Evolutionary conservation across 2,329 filamentous ascomycete species (phyloP).

Genomic region (Pestalotiopsis sp.): DNA sequence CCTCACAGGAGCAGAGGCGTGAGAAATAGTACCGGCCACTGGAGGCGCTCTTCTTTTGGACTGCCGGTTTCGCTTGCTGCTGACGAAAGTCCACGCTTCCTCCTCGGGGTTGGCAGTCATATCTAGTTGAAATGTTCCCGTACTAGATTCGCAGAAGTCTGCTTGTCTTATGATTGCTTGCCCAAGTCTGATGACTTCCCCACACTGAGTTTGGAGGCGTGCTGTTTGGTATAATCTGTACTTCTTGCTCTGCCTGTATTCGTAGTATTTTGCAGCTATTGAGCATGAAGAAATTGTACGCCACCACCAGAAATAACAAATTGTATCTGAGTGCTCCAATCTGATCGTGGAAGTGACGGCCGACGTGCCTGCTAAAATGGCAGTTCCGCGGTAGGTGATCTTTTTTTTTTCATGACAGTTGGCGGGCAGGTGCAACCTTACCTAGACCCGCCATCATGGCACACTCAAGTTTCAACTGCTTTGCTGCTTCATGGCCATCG

Average conservation of each 20-base stretch:
- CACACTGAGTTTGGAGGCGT: no score
- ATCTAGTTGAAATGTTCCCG: not conserved
- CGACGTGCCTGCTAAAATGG: not conserved
- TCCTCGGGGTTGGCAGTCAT: not conserved
- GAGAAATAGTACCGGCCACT: not conserved
- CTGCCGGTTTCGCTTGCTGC: slow-evolving; percentile 1
- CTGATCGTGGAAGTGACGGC: no score
- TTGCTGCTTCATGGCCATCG: not conserved
- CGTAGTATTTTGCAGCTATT: no score
- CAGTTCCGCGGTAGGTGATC: not conserved
- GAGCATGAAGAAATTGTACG: no score
- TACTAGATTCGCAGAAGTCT: not conserved
- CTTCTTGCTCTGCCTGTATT: no score
- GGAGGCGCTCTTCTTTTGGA: slow-evolving; percentile 9
- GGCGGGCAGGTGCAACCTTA: not conserved
- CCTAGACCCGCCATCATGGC: not conserved
- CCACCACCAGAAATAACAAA: no score
- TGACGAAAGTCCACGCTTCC: slow-evolving; percentile 9
- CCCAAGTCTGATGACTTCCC: not conserved
- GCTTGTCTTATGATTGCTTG: not conserved
- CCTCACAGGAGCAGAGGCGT: not conserved
- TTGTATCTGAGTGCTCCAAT: no score
- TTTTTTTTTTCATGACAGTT: not conserved
- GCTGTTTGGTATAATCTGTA: no score
- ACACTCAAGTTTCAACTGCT: no score